Conservation (phyloP, 176 grass and related monocot species). For the Bolboschoenus planiculmis region DNA sequence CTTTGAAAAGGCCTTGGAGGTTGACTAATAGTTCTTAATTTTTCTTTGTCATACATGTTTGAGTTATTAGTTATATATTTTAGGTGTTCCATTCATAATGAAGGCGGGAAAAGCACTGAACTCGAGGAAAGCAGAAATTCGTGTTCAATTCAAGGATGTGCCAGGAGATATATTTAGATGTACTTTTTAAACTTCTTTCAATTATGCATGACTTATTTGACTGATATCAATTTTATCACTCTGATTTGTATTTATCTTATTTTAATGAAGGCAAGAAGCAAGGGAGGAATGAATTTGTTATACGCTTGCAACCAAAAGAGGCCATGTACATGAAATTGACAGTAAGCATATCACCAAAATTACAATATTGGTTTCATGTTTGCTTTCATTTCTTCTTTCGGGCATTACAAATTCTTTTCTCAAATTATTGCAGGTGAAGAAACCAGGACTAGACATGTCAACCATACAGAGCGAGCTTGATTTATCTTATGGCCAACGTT, state of each 20-base stretch:
- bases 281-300: slow-evolving; percentile 99
- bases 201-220: background rate
- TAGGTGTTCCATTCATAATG: slow-evolving; percentile 98
- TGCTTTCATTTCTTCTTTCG: background rate
- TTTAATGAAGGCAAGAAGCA: slow-evolving; percentile 82
- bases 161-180: slow-evolving; percentile 98
- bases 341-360: slow-evolving; percentile 47
- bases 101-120: slow-evolving; percentile 97
- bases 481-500: slow-evolving; percentile 92
- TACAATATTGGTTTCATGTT: background rate
- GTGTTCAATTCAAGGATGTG: slow-evolving; percentile 99
- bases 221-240: slow-evolving; percentile 6
- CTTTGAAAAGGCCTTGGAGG: background rate
- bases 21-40: background rate
- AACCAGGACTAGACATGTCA: slow-evolving; percentile 96
- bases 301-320: slow-evolving; percentile 91
- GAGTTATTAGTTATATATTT: slow-evolving; percentile 25
- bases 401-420: slow-evolving; percentile 2
- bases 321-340: slow-evolving; percentile 99
- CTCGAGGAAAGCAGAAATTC: slow-evolving; percentile 96
- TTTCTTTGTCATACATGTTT: slow-evolving; percentile 10
- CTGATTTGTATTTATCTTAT: slow-evolving; percentile 13
- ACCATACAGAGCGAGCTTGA: slow-evolving; percentile 99
- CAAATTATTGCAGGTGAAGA: slow-evolving; percentile 72
- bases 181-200: slow-evolving; percentile 31